Base-by-base conservation (phyloP, 2,329 filamentous ascomycete genomes). In the Rhexocercosporidium sp. region DNA sequence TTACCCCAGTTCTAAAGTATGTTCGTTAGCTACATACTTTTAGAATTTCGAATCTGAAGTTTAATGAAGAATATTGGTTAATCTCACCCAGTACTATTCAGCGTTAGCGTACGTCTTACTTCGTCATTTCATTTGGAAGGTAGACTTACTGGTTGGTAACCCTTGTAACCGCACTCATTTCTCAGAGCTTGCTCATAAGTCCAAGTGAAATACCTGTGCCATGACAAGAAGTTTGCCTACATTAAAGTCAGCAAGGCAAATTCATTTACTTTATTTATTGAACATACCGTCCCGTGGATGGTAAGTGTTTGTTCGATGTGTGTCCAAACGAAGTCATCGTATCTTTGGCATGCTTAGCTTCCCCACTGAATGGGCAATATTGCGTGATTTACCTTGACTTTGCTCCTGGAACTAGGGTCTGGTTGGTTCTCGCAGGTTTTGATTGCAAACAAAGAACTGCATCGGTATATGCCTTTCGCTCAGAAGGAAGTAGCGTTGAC, bases 1-100 rank as follows among this genome's bases (percentile, higher is more conserved):
- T 80, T 80, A 11, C 81, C 80, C 83, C 85, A 88, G 74, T 87
- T 83, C 79, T 39, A 64, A 22, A 22, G 34, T n/a, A 31, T 31
- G 4, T 25, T n/a, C 7, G 29, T 68, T 62, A 11, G 82, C 78
- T 44, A 44, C 20, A n/a, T 20, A 12, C 11, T 56, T 27, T n/a
- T 2, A 16, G 8, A 41, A 9, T 4, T n/a, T 3, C n/a, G 18
- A n/a, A 16, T 25, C 11, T 1, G 8, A 16, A 39, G n/a, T 5
- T 20, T 16, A 11, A 18, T 12, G 22, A 20, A 11, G 18, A 9
- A 7, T 6, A 9, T 37, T 37, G 16, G 22, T 12, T 11, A 47
- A 37, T 49, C 65, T 47, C 29, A 67, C 61, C 65, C 69, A 70
- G 59, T 70, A 69, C 69, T 76, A 81, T 82, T 51, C 79, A 78